These are phyloP conservation scores for Kregervanrija delftensis DNA, from an alignment of 805 yeast genomes.

Conservation along the genomic window DNA sequence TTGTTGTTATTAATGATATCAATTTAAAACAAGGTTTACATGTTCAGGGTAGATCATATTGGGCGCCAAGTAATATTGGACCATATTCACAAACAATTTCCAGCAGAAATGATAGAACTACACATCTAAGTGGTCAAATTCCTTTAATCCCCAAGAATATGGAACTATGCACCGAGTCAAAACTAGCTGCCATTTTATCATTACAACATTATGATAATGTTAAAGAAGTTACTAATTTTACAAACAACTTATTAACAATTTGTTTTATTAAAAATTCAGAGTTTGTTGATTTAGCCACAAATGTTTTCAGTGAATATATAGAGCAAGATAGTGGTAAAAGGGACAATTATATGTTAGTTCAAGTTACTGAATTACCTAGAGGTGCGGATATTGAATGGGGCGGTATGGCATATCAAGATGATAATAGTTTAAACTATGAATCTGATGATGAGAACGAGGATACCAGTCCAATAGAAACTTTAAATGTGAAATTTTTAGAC, in stretches of 20 bases:
- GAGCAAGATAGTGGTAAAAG: constrained; percentile 12
- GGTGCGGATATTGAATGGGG: constrained; percentile 71
- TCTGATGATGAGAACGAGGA: constrained; percentile 30
- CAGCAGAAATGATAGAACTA: constrained; percentile 41
- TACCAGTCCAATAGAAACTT: constrained; percentile 15
- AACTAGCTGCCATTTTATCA: constrained; percentile 43
- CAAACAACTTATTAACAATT: constrained; percentile 38
- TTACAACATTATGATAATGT: constrained; percentile 71
- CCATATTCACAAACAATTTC: constrained; percentile 87
- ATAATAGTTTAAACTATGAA: constrained; percentile 34
- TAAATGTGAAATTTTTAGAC: constrained; percentile 37
- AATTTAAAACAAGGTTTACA: constrained; percentile 63
- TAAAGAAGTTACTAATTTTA: constrained; percentile 44
- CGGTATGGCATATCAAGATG: constrained; percentile 45
- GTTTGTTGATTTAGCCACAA: constrained; percentile 26
- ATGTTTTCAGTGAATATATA: constrained; percentile 41
- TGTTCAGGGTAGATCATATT: constrained; percentile 86
- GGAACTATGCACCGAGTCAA: constrained; percentile 32
- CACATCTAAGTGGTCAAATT: constrained; percentile 82
- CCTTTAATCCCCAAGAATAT: constrained; percentile 72
- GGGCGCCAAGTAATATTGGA: constrained; percentile 99
- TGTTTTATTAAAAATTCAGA: constrained; percentile 44
- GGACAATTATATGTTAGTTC: constrained; percentile 36
- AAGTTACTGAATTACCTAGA: constrained; percentile 54
- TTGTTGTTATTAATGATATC: constrained; percentile 35